Conservation (phyloP, 2,329 filamentous ascomycete species). For the Nannizzia gypsea region DNA sequence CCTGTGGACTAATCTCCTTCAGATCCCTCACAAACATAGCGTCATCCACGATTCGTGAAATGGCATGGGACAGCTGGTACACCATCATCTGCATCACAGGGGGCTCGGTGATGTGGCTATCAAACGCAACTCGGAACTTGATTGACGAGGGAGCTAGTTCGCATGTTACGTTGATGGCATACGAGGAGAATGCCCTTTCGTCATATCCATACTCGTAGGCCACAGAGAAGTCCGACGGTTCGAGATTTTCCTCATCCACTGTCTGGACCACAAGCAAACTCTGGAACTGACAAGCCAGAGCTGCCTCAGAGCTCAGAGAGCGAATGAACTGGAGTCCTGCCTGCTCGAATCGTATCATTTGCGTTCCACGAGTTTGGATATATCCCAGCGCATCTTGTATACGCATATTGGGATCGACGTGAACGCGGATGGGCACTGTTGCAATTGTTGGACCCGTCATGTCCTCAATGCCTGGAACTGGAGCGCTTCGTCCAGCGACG, state of each 20-base stretch:
- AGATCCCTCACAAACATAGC: not conserved
- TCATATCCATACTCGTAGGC: no score
- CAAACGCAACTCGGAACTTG: no score
- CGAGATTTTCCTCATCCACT: not conserved
- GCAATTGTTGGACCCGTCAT: slow-evolving; percentile 32
- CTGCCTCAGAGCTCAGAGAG: slow-evolving; percentile 35
- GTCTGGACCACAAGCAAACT: slow-evolving; percentile 29
- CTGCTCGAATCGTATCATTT: slow-evolving; percentile 47
- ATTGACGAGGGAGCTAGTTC: no score
- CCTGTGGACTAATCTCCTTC: not conserved
- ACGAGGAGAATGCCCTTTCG: not conserved
- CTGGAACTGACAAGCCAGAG: slow-evolving; percentile 30
- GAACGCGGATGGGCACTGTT: slow-evolving; percentile 31
- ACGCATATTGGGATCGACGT: slow-evolving; percentile 22
- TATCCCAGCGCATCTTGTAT: slow-evolving; percentile 39
- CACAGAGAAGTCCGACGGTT: no score
- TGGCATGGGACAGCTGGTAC: not conserved
- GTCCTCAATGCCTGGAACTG: slow-evolving; percentile 26
- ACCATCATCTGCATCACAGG: not conserved
- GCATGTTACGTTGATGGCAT: not conserved
- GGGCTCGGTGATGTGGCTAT: not conserved
- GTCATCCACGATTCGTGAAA: not conserved
- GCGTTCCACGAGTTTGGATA: slow-evolving; percentile 44
- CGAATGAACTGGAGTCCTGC: slow-evolving; percentile 41
- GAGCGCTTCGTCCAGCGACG: slow-evolving; percentile 29